These are phyloP conservation scores for Flaveria floridana DNA, from an alignment of 140 eudicot species.

Conservation along the genomic window DNA sequence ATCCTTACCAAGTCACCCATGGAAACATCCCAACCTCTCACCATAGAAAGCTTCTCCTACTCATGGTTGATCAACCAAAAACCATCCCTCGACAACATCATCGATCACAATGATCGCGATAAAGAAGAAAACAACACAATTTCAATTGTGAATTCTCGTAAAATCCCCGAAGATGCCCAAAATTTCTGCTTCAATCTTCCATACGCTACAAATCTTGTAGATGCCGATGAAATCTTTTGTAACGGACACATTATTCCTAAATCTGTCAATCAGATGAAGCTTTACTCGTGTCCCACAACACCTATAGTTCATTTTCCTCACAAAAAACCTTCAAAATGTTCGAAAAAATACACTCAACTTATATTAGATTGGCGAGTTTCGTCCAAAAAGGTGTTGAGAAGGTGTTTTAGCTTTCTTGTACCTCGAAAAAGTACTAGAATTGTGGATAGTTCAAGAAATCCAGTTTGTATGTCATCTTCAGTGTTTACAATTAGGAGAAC, in stretches of 20 bases:
- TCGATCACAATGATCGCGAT: conserved; percentile 3
- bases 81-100: conserved; percentile 29
- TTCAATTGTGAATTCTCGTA: conserved; percentile 13
- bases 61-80: conserved; percentile 56
- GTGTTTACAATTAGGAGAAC: conserved; percentile 27
- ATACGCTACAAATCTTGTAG: conserved; percentile 36
- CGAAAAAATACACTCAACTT: conserved; percentile 19
- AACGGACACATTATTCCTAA: conserved; percentile 53
- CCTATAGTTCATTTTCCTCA: conserved; percentile 34
- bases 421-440: conserved; percentile 49
- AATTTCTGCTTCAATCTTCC: conserved; percentile 51
- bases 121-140: conserved; percentile 10
- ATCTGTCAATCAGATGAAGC: conserved; percentile 24
- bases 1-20: conserved; percentile 30
- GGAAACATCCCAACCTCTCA: conserved; percentile 62
- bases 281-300: conserved; percentile 32
- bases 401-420: conserved; percentile 41
- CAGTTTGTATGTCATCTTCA: conserved; percentile 35
- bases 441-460: conserved; percentile 36
- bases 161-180: conserved; percentile 28
- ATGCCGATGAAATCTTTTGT: conserved; percentile 68
- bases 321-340: conserved; percentile 7
- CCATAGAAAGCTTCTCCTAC: conserved; percentile 75
- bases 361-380: conserved; percentile 43
- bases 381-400: conserved; percentile 35